Evolutionary conservation across 2,329 filamentous ascomycete species (phyloP), one percentile per base, ranked within the genome.

Genomic region (Ceratocystiopsis brevicomis): DNA sequence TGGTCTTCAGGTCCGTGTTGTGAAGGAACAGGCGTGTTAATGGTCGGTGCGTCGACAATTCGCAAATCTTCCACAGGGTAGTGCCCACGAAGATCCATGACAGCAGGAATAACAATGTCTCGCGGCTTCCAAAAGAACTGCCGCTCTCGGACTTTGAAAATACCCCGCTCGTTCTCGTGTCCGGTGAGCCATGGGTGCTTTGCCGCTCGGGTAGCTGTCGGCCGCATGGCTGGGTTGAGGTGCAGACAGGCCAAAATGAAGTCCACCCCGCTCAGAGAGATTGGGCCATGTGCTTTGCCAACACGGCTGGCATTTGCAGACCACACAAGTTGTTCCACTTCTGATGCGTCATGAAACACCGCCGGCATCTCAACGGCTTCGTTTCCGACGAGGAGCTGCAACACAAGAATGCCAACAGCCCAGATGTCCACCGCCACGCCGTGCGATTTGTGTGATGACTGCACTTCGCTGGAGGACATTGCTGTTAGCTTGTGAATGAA

Each of bases 371-470:
- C 41, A 9, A 47, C 8, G 1, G 21, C 43, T 18, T 57, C 46
- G 25, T 45, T 48, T 3, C 54, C 53, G 1, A 49, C 43, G 11
- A 57, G 40, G 8, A 61, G 47, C 37, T 57, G 57, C 1, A 70
- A 45, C 0, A 58, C 51, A 4, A 72, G 56, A 43, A 70, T 57
- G 0, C 69, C 69, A 15, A 72, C 51, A 4, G 68, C 63, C 69
- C 69, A 73, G 18, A 72, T 63, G 45, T 73, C 69, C 6, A 69
- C 64, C 0, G 58, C 42, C 44, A 60, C 15, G 48, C 52, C 42
- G 53, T 69, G 55, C 52, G 54, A 33, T 2, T 40, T 41, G 2
- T 46, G 43, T 2, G 48, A 47, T 25, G 14, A 52, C 40, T 49
- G 46, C 25, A 30, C 25, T 11, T 30, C 25, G 10, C 25, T 30